Evolutionary conservation across 345 rosid genomes (phyloP).

Genomic region (Moricandia moricandioides): DNA sequence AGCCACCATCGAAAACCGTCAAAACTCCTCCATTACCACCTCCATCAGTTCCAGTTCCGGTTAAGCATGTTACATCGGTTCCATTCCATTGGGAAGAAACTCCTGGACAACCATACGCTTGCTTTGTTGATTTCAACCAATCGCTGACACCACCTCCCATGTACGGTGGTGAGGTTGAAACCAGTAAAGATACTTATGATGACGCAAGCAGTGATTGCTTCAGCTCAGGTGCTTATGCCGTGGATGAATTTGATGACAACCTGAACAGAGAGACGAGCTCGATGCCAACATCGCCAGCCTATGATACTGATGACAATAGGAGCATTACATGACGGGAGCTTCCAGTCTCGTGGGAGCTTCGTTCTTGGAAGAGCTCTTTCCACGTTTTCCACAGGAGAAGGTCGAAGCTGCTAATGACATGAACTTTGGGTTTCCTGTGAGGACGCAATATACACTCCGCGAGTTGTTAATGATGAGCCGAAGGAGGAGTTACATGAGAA

Average conservation of each 20-base stretch:
- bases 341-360: conserved; percentile 65
- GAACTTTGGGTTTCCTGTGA: conserved; percentile 31
- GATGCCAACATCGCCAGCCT: conserved; percentile 51
- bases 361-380: conserved; percentile 82
- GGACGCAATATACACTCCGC: conserved; percentile 64
- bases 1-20: neutral
- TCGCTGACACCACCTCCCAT: conserved; percentile 43
- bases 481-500: conserved; percentile 65
- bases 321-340: conserved; percentile 60
- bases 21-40: neutral
- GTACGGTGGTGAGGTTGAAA: conserved; percentile 20
- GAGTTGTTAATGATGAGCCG: conserved; percentile 84
- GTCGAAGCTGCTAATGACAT: conserved; percentile 26
- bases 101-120: conserved; percentile 61
- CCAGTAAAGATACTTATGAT: conserved; percentile 12
- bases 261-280: conserved; percentile 19
- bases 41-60: conserved; percentile 31
- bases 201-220: conserved; percentile 39
- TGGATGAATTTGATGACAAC: conserved; percentile 15
- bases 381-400: conserved; percentile 50
- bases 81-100: conserved; percentile 79
- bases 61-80: conserved; percentile 60
- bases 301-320: conserved; percentile 55
- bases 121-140: conserved; percentile 35
- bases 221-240: conserved; percentile 49